Conservation (phyloP, 78 protist genomes). For the Mastigamoeba balamuthi region DNA sequence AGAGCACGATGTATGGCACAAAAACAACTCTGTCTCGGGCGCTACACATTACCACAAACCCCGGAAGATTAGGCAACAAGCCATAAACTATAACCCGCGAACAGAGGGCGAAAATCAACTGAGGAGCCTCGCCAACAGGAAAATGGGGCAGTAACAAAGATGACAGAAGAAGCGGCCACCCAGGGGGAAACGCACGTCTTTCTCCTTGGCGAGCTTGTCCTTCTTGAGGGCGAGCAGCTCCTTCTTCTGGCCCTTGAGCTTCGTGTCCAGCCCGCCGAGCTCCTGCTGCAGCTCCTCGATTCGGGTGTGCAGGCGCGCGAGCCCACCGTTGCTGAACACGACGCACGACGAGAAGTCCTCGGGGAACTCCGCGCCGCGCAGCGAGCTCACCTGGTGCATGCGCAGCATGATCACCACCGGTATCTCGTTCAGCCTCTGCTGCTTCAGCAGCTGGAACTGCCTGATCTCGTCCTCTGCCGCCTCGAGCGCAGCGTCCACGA, state of each 20-base stretch:
- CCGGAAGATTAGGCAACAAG: background rate
- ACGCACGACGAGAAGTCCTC: too few relatives aligned
- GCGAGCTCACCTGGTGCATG: conserved; percentile 30
- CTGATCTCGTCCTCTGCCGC: conserved; percentile 14
- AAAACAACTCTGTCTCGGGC: background rate
- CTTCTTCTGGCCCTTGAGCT: background rate
- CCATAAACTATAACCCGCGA: background rate
- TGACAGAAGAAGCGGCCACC: too few relatives aligned
- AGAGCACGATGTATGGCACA: background rate
- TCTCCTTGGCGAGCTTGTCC: conserved; percentile 5
- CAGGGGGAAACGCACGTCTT: background rate
- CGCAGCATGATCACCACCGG: conserved; percentile 14
- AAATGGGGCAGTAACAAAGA: too few relatives aligned
- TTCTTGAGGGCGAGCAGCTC: background rate
- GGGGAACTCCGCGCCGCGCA: conserved; percentile 9
- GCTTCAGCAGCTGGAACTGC: conserved; percentile 31
- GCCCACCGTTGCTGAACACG: conserved; percentile 21
- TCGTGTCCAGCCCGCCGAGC: background rate
- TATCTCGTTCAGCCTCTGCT: conserved; percentile 42
- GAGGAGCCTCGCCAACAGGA: background rate
- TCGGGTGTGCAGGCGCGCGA: background rate
- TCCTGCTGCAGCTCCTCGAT: conserved; percentile 9
- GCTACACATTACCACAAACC: background rate
- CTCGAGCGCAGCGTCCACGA: background rate
- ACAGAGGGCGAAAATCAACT: background rate